Evolutionary conservation across 139 green algal genomes (phyloP).

Genomic region (Coelastrella sp.): DNA sequence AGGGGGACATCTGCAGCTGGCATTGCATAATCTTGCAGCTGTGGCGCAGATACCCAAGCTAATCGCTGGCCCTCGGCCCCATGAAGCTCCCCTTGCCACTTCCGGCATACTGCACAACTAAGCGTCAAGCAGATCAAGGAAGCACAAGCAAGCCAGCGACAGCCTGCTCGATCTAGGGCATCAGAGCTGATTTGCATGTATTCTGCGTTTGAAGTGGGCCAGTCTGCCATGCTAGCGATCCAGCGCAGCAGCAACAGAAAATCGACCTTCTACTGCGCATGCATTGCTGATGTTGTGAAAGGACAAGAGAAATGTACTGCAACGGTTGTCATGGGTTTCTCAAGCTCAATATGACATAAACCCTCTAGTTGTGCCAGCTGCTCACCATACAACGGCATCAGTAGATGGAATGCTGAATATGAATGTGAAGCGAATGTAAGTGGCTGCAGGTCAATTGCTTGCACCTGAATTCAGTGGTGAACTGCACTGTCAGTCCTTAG

Average conservation of each 20-base stretch:
- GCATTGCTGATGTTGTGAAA: too few species aligned
- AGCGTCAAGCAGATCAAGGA: too few species aligned
- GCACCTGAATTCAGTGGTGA: constrained; percentile 14
- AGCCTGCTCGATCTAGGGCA: too few species aligned
- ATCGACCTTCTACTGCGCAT: too few species aligned
- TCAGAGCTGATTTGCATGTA: too few species aligned
- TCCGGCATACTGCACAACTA: constrained; percentile 49
- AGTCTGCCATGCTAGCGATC: too few species aligned
- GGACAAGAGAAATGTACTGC: too few species aligned
- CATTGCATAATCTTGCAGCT: constrained; percentile 49
- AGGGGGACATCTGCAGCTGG: constrained; percentile 45
- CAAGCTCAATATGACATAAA: too few species aligned
- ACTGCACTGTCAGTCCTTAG: too few species aligned
- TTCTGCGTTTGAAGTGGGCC: too few species aligned
- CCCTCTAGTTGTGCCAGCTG: background rate
- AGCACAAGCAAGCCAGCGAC: too few species aligned
- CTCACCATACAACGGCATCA: constrained; percentile 74
- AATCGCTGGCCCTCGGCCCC: constrained; percentile 56
- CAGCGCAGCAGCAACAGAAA: constrained; percentile 6
- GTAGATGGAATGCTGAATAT: constrained; percentile 70
- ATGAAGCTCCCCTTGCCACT: constrained; percentile 47
- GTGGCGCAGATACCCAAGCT: constrained; percentile 32
- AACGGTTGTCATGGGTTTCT: too few species aligned
- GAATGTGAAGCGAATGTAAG: constrained; percentile 63
- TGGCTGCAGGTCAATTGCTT: constrained; percentile 49